Conservation (phyloP, 1,139 yeast genomes). For the Hansenula lynferdii region DNA sequence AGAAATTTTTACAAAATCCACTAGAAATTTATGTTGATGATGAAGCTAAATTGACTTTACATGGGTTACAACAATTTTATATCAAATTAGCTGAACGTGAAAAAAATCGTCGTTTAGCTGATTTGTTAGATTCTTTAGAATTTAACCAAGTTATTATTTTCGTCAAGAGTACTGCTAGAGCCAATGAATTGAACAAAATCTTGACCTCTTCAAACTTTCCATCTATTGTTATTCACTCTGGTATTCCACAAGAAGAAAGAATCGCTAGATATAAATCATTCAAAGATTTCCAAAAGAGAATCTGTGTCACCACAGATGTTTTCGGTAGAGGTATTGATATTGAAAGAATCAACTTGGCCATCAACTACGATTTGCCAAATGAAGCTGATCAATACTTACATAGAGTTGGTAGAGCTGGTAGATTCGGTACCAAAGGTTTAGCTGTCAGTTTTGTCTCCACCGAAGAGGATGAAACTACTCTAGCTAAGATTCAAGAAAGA, state of each 20-base stretch:
- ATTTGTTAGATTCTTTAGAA: constrained; percentile 88
- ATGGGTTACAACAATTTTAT: constrained; percentile 97
- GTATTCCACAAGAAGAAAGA: constrained; percentile 96
- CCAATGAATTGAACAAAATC: constrained; percentile 85
- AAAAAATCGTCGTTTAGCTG: constrained; percentile 91
- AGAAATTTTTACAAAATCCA: constrained; percentile 97
- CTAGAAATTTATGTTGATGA: constrained; percentile 97
- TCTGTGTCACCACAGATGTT: constrained; percentile 97
- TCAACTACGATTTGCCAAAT: constrained; percentile 84
- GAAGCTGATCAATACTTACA: constrained; percentile 98
- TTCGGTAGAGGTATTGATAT: constrained; percentile 99
- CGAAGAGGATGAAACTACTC: constrained; percentile 84
- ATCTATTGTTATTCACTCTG: constrained; percentile 94
- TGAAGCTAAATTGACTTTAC: constrained; percentile 94
- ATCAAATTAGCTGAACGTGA: constrained; percentile 86
- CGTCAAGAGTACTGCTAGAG: constrained; percentile 89
- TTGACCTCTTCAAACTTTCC: constrained; percentile 95
- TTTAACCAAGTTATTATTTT: constrained; percentile 98
- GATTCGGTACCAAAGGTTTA: constrained; percentile 99
- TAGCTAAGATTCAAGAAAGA: constrained; percentile 93
- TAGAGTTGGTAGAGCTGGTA: constrained; percentile 99
- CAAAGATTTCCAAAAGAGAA: constrained; percentile 98
- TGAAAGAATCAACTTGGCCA: constrained; percentile 96
- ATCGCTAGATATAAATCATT: constrained; percentile 93
- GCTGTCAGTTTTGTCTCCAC: constrained; percentile 87